Base-by-base conservation (phyloP, 2,329 filamentous ascomycete genomes). In the Aspergillus sclerotialis region DNA sequence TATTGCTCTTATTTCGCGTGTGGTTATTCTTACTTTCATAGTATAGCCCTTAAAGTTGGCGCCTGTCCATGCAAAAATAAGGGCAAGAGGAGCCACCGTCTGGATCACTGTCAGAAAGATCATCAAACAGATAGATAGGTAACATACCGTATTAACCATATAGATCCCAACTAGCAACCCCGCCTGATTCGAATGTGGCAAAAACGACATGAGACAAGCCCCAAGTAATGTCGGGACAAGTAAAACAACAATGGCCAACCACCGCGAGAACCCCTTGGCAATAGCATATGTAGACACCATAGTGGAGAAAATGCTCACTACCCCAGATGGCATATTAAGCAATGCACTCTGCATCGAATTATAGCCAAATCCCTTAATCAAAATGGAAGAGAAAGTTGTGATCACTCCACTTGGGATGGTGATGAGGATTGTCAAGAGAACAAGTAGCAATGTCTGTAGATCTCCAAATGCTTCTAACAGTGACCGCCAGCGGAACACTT, bases 11-110 rank as follows among this genome's bases (percentile, higher is more conserved):
- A 21, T 5, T 6, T 10, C 8, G 27, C n/a, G 14, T 2, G n/a
- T 3, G 26, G 19, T n/a, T 17, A 12, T 8, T 27, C 11, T 18
- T 33, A 49, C 48, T 38, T 52, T 52, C 43, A 47, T 72, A 2
- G 67, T 69, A 35, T 72, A 67, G 0, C 67, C 67, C 7, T 65
- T 67, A 25, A 65, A 61, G 35, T 72, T 72, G 4, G 56, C 61
- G 4, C 64, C 62, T 7, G 67, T 66, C 63, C 61, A 68, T 1
- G 61, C 59, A 17, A 63, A 61, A 16, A 68, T 50, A 7, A 69
- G 37, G 10, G 63, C 65, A 15, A 68, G 48, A 1, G 60, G 51
- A 4, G 62, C 60, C n/a, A 64, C 61, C 14, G 65, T 63, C 28
- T 50, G 5, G 19, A n/a, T n/a, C 7, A 7, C 11, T 3, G 12